phyloP scores from a whole-genome alignment of 495 filamentous ascomycete genomes.

The Xylaria flabelliformis region DNA sequence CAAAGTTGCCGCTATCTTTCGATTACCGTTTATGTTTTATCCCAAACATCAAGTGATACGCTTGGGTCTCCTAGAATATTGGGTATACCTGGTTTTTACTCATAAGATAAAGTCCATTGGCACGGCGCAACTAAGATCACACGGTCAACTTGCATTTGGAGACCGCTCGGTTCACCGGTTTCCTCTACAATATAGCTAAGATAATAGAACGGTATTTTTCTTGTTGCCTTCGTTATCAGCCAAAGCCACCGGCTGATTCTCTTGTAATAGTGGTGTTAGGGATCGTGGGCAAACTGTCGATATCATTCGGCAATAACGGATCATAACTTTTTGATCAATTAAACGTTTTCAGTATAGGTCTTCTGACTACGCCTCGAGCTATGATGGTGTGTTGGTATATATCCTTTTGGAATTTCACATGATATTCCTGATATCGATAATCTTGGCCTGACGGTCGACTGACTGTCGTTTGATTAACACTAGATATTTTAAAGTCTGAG shows the following conservation, averaged over 20 bases:
- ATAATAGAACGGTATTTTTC: background rate
- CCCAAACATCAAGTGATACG: background rate
- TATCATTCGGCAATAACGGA: background rate
- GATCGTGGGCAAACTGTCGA: background rate
- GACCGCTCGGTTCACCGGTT: background rate
- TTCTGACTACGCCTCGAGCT: background rate
- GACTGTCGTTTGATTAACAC: background rate
- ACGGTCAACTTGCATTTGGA: background rate
- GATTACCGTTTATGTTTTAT: background rate
- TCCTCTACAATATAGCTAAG: background rate
- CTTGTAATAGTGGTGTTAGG: background rate
- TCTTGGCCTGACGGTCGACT: background rate
- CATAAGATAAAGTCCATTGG: background rate
- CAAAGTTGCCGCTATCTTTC: too few species aligned
- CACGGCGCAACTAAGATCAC: background rate
- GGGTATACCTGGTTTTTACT: background rate
- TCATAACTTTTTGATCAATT: background rate
- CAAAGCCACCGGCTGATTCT: constrained; percentile 8
- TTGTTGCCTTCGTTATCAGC: background rate
- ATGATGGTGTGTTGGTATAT: background rate
- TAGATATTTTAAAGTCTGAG: background rate
- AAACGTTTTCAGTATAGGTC: background rate
- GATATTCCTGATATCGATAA: too few species aligned
- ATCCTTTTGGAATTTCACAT: background rate
- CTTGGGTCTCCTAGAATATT: background rate